phyloP scores from a whole-genome alignment of 164 flowering plant species.

The Piper longum region DNA sequence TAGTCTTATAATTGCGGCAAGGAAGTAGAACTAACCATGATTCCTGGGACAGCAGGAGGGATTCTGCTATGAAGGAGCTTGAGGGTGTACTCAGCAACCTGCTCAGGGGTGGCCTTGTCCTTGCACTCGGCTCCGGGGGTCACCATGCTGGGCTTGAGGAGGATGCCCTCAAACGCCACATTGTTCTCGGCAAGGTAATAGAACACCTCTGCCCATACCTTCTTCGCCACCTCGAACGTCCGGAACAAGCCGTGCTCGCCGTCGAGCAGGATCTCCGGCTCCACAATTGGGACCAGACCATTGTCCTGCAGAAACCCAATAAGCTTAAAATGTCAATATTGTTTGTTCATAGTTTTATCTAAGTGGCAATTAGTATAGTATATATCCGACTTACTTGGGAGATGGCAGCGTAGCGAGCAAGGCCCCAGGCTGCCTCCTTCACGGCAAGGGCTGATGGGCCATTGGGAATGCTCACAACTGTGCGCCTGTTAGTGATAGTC shows the following conservation, averaged over 20 bases:
- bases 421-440: constrained; percentile 93
- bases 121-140: constrained; percentile 92
- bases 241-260: constrained; percentile 76
- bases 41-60: constrained; percentile 82
- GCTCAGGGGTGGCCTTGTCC: constrained; percentile 59
- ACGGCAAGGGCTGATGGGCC: constrained; percentile 83
- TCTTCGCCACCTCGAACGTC: constrained; percentile 68
- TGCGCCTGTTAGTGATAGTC: constrained; percentile 38
- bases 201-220: constrained; percentile 87
- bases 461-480: constrained; percentile 85
- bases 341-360: neutral
- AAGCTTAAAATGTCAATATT: neutral
- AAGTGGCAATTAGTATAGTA: constrained; percentile 13
- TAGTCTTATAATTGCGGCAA: neutral
- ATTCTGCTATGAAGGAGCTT: constrained; percentile 58
- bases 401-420: constrained; percentile 79
- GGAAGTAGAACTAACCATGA: constrained; percentile 45
- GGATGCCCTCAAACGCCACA: constrained; percentile 69
- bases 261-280: constrained; percentile 83
- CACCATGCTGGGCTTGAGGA: constrained; percentile 90
- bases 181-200: constrained; percentile 81
- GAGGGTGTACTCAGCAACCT: constrained; percentile 68
- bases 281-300: constrained; percentile 79
- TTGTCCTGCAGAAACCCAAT: constrained; percentile 35
- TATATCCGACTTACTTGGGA: constrained; percentile 35